Evolutionary conservation across 78 protist genomes (phyloP).

Genomic region (Monosiga brevicollis): DNA sequence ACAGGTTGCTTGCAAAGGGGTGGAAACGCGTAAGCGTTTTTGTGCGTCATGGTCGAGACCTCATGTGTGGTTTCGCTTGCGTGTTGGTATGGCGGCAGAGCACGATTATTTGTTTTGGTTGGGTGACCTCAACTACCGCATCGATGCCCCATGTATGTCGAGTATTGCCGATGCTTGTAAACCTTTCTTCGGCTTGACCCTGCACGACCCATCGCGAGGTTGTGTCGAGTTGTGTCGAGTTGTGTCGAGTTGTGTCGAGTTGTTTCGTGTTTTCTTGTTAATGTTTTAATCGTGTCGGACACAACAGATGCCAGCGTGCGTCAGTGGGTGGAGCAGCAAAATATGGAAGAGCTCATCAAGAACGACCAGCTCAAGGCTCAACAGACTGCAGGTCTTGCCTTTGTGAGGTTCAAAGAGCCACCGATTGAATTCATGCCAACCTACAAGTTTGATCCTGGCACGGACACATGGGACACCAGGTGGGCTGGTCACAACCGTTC

Average conservation of each 20-base stretch:
- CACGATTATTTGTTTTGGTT: slow-evolving; percentile 70
- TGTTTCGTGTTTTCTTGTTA: not conserved
- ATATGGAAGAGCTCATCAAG: slow-evolving; percentile 27
- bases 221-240: no score
- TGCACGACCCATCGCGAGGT: no score
- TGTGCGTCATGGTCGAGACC: no score
- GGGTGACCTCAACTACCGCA: slow-evolving; percentile 73
- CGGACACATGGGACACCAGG: slow-evolving; percentile 37
- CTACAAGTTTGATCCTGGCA: slow-evolving; percentile 65
- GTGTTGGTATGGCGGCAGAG: no score
- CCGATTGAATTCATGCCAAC: slow-evolving; percentile 73
- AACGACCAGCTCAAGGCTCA: slow-evolving; percentile 45
- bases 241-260: no score
- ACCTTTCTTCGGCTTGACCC: no score
- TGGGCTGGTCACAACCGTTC: no score
- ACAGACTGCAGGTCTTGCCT: slow-evolving; percentile 17
- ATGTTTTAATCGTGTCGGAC: no score
- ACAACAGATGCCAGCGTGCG: slow-evolving; percentile 42
- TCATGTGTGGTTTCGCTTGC: no score
- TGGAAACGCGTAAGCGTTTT: not conserved
- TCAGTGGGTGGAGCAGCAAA: slow-evolving; percentile 24
- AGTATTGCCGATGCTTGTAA: no score
- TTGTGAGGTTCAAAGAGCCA: slow-evolving; percentile 56
- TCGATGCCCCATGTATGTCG: no score
- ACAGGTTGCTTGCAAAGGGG: not conserved